Evolutionary conservation across 805 yeast genomes (phyloP).

Genomic region (Wickerhamiella azymoides): DNA sequence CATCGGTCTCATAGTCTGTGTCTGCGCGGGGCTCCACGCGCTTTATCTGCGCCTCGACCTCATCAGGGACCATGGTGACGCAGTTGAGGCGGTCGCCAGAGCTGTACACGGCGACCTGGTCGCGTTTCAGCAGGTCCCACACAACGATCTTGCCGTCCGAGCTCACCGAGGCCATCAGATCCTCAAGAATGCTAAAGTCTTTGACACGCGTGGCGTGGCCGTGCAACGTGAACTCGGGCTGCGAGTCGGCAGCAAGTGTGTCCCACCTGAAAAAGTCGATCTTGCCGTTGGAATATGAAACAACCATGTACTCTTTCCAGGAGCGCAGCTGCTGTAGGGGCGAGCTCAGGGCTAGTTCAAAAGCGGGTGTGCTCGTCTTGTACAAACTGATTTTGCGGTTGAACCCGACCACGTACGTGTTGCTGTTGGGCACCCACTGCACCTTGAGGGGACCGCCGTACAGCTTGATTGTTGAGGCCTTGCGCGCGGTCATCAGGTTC

Average conservation of each 20-base stretch:
- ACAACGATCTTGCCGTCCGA: constrained; percentile 90
- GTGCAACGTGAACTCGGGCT: constrained; percentile 38
- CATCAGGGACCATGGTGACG: constrained; percentile 55
- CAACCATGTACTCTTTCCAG: constrained; percentile 37
- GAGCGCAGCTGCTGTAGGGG: constrained; percentile 59
- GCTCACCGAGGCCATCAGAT: constrained; percentile 63
- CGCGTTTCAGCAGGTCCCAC: constrained; percentile 59
- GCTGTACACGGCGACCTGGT: constrained; percentile 80
- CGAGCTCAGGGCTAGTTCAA: constrained; percentile 31
- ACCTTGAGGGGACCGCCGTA: constrained; percentile 20
- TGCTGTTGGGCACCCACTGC: constrained; percentile 53
- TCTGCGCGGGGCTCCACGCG: constrained; percentile 66
- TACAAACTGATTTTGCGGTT: constrained; percentile 51
- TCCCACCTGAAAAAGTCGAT: constrained; percentile 38
- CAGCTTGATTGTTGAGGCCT: constrained; percentile 66
- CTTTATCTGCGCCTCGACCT: constrained; percentile 52
- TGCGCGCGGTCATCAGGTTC: constrained; percentile 94
- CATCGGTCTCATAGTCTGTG: constrained; percentile 36
- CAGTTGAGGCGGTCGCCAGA: constrained; percentile 88
- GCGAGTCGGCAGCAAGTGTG: constrained; percentile 19
- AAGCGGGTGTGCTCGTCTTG: constrained; percentile 45
- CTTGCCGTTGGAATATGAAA: constrained; percentile 61
- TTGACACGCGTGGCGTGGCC: constrained; percentile 85
- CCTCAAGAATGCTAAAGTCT: constrained; percentile 42
- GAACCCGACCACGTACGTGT: constrained; percentile 62